Percentiles rank a stretch among this genome's conserved stretches.
Conservation (phyloP, 352 stramenopile species). For the Phytophthora chlamydospora region DNA sequence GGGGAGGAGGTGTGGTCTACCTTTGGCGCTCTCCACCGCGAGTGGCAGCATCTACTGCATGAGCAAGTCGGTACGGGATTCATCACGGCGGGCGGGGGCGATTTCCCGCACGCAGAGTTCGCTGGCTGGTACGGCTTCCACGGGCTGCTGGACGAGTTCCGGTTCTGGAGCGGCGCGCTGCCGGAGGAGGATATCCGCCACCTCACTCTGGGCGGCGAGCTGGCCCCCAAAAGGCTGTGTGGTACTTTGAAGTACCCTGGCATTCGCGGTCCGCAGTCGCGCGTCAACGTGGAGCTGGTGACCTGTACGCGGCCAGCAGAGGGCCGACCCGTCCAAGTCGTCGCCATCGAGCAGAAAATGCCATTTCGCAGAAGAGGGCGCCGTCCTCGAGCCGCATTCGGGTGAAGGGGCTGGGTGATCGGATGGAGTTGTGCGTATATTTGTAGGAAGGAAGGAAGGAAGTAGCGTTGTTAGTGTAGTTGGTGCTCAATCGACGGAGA, state of each 20-base stretch:
- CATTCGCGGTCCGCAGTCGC: conserved; percentile 12
- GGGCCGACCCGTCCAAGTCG: conserved; percentile 17
- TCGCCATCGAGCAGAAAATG: conserved; percentile 5
- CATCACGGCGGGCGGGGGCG: conserved; percentile 27
- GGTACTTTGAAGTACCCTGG: conserved; percentile 28
- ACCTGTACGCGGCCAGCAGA: conserved; percentile 20
- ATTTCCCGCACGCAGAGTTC: conserved; percentile 32
- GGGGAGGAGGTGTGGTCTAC: conserved; percentile 30
- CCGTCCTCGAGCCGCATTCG: conserved; percentile 12
- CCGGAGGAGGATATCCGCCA: conserved; percentile 8
- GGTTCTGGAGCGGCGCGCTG: conserved; percentile 22
- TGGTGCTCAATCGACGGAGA: no score
- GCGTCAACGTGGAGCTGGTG: conserved; percentile 26
- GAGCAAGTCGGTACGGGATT: conserved; percentile 52
- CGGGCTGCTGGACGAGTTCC: conserved; percentile 45
- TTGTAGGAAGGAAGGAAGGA: no score
- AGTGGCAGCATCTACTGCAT: conserved; percentile 45
- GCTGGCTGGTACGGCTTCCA: conserved; percentile 56
- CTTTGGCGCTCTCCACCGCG: conserved; percentile 27
- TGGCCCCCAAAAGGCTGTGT: conserved; percentile 10
- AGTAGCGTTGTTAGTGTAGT: no score
- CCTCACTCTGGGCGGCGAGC: conserved; percentile 8
- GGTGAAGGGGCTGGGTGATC: conserved; percentile 2
- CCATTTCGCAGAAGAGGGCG: conserved; percentile 5
- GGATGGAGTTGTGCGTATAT: background rate